Percentiles rank a stretch among this genome's conserved stretches.
Evolutionary conservation across 805 yeast species (phyloP).

Genomic region (Yamadazyma kitorensis): DNA sequence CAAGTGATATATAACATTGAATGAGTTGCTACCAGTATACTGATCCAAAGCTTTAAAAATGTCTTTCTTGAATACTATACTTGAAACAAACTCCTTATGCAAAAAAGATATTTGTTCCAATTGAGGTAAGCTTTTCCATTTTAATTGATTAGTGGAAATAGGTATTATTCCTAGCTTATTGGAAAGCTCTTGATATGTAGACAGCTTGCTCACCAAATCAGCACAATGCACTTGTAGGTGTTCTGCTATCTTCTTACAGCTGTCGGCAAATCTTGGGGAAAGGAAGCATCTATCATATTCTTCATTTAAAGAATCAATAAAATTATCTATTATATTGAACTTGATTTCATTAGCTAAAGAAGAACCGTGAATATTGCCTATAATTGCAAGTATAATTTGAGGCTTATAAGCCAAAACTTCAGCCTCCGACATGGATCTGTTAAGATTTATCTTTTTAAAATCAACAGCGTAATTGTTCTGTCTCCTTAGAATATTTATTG

Average conservation of each 20-base stretch:
- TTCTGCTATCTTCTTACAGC: conserved; percentile 26
- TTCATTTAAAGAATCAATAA: conserved; percentile 21
- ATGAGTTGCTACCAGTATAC: conserved; percentile 14
- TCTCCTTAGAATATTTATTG: conserved; percentile 10
- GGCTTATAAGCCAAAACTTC: conserved; percentile 9
- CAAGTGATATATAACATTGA: conserved; percentile 21
- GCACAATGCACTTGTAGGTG: conserved; percentile 8
- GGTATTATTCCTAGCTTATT: conserved; percentile 13
- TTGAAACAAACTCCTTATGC: conserved; percentile 23
- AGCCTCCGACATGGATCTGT: conserved; percentile 4
- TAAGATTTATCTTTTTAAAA: conserved; percentile 3
- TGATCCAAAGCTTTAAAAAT: conserved; percentile 18
- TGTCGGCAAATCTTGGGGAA: conserved; percentile 25
- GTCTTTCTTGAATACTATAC: conserved; percentile 15
- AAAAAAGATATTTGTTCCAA: conserved; percentile 22
- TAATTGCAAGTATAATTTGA: conserved; percentile 4
- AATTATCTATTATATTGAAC: neutral
- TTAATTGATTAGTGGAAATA: conserved; percentile 9
- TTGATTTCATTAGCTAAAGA: conserved; percentile 3
- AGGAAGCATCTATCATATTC: conserved; percentile 25
- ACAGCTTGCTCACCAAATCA: neutral
- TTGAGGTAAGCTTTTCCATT: conserved; percentile 17
- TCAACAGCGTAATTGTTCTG: conserved; percentile 1
- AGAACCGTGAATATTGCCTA: conserved; percentile 1
- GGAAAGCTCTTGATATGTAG: conserved; percentile 8